phyloP scores from a whole-genome alignment of 345 rosid species.

The Murraya paniculata region DNA sequence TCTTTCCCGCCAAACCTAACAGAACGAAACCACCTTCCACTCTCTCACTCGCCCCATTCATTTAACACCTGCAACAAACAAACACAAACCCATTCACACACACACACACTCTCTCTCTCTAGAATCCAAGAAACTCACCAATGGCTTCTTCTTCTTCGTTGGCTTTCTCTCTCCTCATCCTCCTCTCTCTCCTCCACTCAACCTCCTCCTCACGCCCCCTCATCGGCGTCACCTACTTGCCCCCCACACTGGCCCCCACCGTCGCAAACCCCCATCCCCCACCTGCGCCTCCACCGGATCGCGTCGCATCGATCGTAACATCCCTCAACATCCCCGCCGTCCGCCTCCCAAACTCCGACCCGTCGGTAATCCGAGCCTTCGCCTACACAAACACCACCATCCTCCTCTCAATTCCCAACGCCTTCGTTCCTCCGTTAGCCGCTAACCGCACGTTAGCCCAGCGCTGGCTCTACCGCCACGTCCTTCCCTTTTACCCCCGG shows the following conservation, averaged over 20 bases:
- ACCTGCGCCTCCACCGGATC: conserved; percentile 32
- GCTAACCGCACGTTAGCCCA: conserved; percentile 68
- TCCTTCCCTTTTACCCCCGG: conserved; percentile 82
- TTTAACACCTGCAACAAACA: neutral
- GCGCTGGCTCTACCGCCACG: conserved; percentile 69
- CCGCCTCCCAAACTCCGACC: conserved; percentile 62
- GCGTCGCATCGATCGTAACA: conserved; percentile 37
- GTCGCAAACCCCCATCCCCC: conserved; percentile 18
- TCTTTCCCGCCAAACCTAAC: conserved; percentile 19
- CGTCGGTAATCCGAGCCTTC: conserved; percentile 63
- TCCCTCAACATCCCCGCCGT: conserved; percentile 48
- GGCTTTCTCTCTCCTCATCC: conserved; percentile 5
- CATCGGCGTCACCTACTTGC: conserved; percentile 41
- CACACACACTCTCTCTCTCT: neutral
- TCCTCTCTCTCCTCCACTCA: conserved; percentile 20
- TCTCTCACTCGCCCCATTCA: neutral
- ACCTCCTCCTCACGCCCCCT: conserved; percentile 25
- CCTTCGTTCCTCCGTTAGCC: conserved; percentile 63
- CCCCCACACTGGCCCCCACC: conserved; percentile 19
- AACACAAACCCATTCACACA: neutral
- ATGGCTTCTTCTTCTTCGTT: conserved; percentile 15
- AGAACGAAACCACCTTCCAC: neutral
- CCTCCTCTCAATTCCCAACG: conserved; percentile 80
- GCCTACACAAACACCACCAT: conserved; percentile 76
- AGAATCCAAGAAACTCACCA: conserved; percentile 12